These are phyloP conservation scores for Colletotrichum tamarilloi DNA, from an alignment of 2,329 filamentous ascomycete genomes.

Conservation along the genomic window DNA sequence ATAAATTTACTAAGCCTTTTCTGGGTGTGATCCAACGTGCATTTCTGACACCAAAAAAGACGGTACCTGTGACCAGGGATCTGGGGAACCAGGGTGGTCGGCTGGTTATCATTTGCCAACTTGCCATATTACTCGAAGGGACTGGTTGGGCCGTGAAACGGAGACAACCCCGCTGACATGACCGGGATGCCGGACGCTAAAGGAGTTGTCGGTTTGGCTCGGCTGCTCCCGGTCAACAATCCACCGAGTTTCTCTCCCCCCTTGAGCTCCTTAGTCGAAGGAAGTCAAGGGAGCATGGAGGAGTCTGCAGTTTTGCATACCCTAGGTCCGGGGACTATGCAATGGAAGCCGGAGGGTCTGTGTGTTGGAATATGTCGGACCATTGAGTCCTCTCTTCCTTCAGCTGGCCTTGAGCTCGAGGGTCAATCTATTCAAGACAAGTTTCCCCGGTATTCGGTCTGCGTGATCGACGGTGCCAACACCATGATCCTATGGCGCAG, in stretches of 20 bases:
- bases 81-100: constrained; percentile 15
- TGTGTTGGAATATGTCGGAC: constrained; percentile 1
- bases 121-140: too few relatives aligned
- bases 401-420: neutral
- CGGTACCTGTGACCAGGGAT: constrained; percentile 22
- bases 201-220: constrained; percentile 5
- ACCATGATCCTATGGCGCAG: neutral
- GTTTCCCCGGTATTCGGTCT: neutral
- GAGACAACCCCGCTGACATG: constrained; percentile 11
- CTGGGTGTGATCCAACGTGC: constrained; percentile 4
- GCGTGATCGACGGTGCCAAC: neutral
- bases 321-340: neutral
- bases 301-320: neutral
- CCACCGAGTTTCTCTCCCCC: neutral
- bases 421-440: constrained; percentile 3
- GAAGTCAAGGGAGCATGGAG: neutral
- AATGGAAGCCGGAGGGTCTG: neutral
- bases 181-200: constrained; percentile 12
- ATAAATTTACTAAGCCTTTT: neutral
- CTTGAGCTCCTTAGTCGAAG: neutral
- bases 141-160: constrained; percentile 9
- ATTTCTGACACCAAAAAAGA: neutral
- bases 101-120: too few relatives aligned
- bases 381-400: neutral
- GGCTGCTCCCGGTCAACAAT: constrained; percentile 23